These are phyloP conservation scores for Pythium sukuiense DNA, from an alignment of 352 stramenopile species.

Conservation along the genomic window DNA sequence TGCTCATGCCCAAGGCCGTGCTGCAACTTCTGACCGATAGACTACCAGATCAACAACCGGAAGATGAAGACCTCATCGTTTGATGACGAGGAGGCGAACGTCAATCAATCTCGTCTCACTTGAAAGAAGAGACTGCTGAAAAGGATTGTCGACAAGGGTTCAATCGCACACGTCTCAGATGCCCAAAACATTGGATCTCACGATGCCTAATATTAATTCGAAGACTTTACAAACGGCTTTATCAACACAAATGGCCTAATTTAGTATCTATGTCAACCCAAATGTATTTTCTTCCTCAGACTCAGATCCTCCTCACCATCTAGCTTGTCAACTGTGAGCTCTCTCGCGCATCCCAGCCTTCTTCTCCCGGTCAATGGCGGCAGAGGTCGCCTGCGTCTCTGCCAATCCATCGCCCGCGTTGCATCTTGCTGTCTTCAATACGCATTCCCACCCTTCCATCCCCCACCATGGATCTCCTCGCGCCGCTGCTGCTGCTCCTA, in stretches of 20 bases:
- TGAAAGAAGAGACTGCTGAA: not conserved
- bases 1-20: constrained; percentile 13
- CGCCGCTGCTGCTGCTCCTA: constrained; percentile 45
- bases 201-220: not conserved
- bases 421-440: not conserved
- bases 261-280: not conserved
- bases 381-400: not conserved
- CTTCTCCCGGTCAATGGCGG: not conserved
- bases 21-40: constrained; percentile 8
- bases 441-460: not conserved
- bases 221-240: no score
- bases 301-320: not conserved
- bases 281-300: not conserved
- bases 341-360: not conserved
- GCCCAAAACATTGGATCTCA: not conserved
- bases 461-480: constrained; percentile 37
- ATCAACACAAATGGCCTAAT: not conserved
- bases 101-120: not conserved
- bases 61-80: constrained; percentile 15
- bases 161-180: not conserved
- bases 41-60: not conserved
- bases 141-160: not conserved
- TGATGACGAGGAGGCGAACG: constrained; percentile 12
- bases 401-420: not conserved
- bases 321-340: not conserved